Base-by-base conservation (phyloP, 176 grass and related monocot species). In the Oryza longistaminata region DNA sequence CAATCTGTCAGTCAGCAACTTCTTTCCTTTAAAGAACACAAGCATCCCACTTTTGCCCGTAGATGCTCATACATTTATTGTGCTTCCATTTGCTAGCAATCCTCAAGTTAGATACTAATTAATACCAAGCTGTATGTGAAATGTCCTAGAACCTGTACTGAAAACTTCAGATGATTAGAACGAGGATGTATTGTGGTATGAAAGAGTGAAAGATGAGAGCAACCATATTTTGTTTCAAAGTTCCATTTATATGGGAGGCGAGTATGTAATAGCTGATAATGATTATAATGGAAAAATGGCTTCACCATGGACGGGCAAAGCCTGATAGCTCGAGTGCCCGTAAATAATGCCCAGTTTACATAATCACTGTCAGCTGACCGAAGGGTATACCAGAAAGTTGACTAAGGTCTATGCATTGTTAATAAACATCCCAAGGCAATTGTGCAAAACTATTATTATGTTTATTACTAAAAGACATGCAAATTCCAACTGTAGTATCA, bases 81-180 rank as follows among this genome's bases (percentile, higher is more conserved):
- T 74, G 74, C 68, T 87, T 86, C 74, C 79, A 42, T 53, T 75
- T 87, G 85, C 78, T 75, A 87, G 48, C 35, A 87, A 81, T 78
- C 84, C 61, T 90, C 39, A 12, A 39, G 80, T 87, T 79, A 86
- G 73, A 86, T 67, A 33, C 37, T 58, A 78, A 31, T 9, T 58
- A 78, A 31, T 9, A 24, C 60, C 22, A 37, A 43, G 68, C 66
- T 71, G 58, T 22, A 77, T 66, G 16, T 43, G 37, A 71, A 78
- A 70, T 76, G 14, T 24, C 70, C 64, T 21, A 29, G 9, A 68
- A 55, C 73, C 82, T 55, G 71, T 33, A 76, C 31, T 26, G 75
- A 43, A 87, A 87, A 11, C 26, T 75, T 65, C n/a, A 75, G 73
- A 34, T 45, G 27, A 58, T 60, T 29, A 73, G 45, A 49, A 34